Conservation (phyloP, 2,329 filamentous ascomycete genomes). For the Claviceps purpurea region DNA sequence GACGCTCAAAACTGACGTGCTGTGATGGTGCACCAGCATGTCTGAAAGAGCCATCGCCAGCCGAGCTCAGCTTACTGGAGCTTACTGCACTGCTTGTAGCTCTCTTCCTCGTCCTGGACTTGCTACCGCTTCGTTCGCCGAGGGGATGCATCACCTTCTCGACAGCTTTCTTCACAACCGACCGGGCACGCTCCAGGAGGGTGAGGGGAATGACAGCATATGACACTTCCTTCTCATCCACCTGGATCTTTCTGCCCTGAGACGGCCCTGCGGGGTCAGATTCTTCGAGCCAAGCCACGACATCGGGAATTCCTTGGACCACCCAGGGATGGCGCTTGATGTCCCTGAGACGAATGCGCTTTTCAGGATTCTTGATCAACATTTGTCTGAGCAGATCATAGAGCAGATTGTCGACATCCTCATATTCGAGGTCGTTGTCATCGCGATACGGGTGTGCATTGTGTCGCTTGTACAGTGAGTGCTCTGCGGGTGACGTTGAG, state of each 20-base stretch:
- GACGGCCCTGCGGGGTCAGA: conserved; percentile 72
- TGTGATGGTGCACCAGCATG: conserved; percentile 37
- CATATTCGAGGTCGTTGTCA: conserved; percentile 69
- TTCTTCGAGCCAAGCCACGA: conserved; percentile 77
- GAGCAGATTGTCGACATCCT: conserved; percentile 69
- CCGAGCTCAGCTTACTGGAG: conserved; percentile 24
- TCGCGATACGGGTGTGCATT: conserved; percentile 57
- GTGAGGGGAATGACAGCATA: conserved; percentile 81
- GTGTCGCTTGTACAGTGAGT: conserved; percentile 41
- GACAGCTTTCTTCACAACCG: conserved; percentile 56
- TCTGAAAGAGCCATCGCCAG: conserved; percentile 36
- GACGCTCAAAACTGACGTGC: conserved; percentile 37
- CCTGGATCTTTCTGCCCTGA: conserved; percentile 75
- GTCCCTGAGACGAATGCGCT: conserved; percentile 78
- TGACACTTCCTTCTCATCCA: conserved; percentile 82
- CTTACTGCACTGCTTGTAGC: conserved; percentile 52
- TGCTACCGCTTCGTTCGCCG: conserved; percentile 41
- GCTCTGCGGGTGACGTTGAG: conserved; percentile 39
- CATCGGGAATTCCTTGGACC: conserved; percentile 60
- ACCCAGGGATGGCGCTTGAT: conserved; percentile 95
- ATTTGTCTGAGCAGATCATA: conserved; percentile 67
- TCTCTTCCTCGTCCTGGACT: conserved; percentile 31
- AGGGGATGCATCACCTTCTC: conserved; percentile 51
- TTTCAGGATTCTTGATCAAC: conserved; percentile 76
- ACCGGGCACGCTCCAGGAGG: conserved; percentile 72